These are phyloP conservation scores for Scenedesmus sp. DNA, from an alignment of 163 green algal species.

Conservation along the genomic window DNA sequence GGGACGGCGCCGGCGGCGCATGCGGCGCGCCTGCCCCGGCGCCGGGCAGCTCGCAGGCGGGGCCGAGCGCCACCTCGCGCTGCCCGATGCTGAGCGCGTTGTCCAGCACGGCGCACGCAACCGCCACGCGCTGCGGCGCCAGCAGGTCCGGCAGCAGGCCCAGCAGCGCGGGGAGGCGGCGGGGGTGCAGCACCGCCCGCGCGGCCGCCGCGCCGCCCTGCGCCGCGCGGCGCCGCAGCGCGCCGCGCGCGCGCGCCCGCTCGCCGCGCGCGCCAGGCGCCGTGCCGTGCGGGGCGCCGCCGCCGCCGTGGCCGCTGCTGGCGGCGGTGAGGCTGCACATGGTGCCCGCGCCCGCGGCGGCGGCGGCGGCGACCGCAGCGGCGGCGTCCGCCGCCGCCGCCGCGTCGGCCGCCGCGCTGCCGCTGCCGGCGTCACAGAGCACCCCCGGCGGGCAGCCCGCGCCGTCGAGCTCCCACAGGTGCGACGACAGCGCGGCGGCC, in stretches of 20 bases:
- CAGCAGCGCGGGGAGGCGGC: neutral
- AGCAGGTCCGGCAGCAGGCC: conserved; percentile 23
- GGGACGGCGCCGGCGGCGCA: neutral
- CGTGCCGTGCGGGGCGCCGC: no score
- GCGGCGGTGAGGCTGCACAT: no score
- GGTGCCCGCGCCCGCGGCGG: no score
- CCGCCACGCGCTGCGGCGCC: conserved; percentile 15
- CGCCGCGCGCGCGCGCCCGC: no score
- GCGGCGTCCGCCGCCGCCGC: no score
- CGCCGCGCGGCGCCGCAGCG: no score
- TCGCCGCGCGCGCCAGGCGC: no score
- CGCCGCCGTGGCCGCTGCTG: neutral
- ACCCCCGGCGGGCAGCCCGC: neutral
- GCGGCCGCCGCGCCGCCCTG: neutral
- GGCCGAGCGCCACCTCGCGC: conserved; percentile 23
- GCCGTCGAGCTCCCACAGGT: conserved; percentile 5
- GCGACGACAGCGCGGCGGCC: neutral
- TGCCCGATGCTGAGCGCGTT: conserved; percentile 11
- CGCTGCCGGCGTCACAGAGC: neutral
- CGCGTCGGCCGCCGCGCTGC: no score
- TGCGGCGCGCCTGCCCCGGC: neutral
- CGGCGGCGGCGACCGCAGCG: conserved; percentile 17
- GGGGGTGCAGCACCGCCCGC: conserved; percentile 6
- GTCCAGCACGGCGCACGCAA: conserved; percentile 26
- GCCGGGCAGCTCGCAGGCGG: neutral